Percentiles rank a stretch among this genome's conserved stretches.
phyloP scores from a whole-genome alignment of 495 filamentous ascomycete genomes.

The Jackrogersella multiformis region DNA sequence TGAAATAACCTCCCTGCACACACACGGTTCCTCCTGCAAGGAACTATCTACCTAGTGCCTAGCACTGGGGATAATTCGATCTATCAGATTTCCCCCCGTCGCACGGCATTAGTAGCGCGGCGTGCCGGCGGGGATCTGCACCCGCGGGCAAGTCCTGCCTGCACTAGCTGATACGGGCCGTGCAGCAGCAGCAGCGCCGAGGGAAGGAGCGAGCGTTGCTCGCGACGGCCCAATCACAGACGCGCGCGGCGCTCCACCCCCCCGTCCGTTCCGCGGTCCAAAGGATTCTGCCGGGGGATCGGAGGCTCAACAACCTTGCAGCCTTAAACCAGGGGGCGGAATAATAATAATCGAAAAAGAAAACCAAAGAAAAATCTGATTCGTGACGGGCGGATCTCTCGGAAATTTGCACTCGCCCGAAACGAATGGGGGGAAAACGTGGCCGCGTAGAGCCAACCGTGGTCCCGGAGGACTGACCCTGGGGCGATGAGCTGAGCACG shows the following conservation, averaged over 20 bases:
- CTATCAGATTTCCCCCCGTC: conserved; percentile 4
- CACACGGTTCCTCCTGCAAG: conserved; percentile 9
- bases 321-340: too few species aligned
- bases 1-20: conserved; percentile 7
- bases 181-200: too few species aligned
- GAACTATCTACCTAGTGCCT: too few species aligned
- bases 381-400: conserved; percentile 18
- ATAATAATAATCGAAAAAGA: too few species aligned
- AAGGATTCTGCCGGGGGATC: conserved; percentile 26
- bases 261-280: neutral
- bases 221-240: conserved; percentile 15
- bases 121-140: conserved; percentile 8
- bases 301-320: conserved; percentile 23
- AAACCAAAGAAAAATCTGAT: conserved; percentile 15
- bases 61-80: neutral
- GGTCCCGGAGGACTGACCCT: conserved; percentile 16
- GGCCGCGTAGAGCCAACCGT: conserved; percentile 24
- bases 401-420: conserved; percentile 31
- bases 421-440: conserved; percentile 20
- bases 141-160: conserved; percentile 5
- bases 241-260: neutral
- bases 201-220: neutral
- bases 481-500: neutral
- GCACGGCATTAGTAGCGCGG: conserved; percentile 7
- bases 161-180: neutral